Evolutionary conservation across 768 basidiomycete species (phyloP).

Genomic region (Mycena filopes): DNA sequence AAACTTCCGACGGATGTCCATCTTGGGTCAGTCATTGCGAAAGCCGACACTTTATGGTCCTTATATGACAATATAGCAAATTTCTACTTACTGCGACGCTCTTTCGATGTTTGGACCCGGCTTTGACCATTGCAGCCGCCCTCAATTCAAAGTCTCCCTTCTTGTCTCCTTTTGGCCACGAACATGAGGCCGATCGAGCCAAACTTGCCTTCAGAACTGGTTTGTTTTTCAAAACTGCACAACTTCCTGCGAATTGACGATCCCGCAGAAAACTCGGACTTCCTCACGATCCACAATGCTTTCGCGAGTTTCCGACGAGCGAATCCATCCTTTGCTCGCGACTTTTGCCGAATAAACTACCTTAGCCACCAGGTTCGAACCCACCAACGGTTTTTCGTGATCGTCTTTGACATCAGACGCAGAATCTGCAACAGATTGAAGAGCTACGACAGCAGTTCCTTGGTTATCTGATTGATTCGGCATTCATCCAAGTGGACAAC

Average conservation of each 20-base stretch:
- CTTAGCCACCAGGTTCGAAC: constrained; percentile 79
- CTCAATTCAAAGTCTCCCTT: constrained; percentile 96
- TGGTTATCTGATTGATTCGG: constrained; percentile 89
- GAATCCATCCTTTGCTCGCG: constrained; percentile 68
- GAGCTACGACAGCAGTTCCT: constrained; percentile 93
- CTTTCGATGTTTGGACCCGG: constrained; percentile 93
- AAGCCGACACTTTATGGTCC: background rate
- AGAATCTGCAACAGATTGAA: constrained; percentile 96
- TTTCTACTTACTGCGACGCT: constrained; percentile 86
- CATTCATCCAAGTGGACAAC: constrained; percentile 78
- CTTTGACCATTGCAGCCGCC: constrained; percentile 94
- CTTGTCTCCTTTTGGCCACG: constrained; percentile 86
- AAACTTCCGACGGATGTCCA: constrained; percentile 96
- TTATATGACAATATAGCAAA: constrained; percentile 59
- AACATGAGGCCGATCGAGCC: constrained; percentile 86
- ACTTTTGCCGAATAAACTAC: constrained; percentile 84
- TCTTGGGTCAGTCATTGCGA: constrained; percentile 36
- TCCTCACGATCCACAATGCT: constrained; percentile 91
- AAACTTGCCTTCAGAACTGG: constrained; percentile 83
- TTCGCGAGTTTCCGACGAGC: constrained; percentile 88
- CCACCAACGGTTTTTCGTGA: background rate
- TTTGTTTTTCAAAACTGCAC: constrained; percentile 43
- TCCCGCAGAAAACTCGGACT: constrained; percentile 88
- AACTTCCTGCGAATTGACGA: constrained; percentile 5
- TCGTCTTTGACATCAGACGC: constrained; percentile 18